Conservation (phyloP, 345 rosid genomes). For the Angophora floribunda region DNA sequence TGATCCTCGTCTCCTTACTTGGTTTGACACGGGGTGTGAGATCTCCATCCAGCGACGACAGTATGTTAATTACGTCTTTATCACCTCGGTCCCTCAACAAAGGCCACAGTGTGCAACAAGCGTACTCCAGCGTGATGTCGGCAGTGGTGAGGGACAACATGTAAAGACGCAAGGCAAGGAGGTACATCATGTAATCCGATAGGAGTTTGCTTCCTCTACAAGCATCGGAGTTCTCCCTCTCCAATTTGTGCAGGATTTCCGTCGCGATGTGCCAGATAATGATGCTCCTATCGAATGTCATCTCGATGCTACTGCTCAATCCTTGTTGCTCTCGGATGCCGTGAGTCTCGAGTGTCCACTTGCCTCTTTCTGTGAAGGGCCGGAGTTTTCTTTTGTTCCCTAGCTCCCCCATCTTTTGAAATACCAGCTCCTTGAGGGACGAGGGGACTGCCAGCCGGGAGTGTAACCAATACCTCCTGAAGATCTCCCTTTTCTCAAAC, state of each 20-base stretch:
- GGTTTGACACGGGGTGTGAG: not conserved
- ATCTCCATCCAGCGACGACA: not conserved
- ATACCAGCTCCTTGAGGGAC: not conserved
- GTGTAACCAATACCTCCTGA: not conserved
- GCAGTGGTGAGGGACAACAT: conserved; percentile 1
- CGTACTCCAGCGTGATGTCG: not conserved
- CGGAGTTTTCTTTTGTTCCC: not conserved
- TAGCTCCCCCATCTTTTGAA: not conserved
- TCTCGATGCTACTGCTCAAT: not conserved
- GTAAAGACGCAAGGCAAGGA: not conserved
- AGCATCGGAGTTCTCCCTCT: not conserved
- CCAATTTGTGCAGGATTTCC: not conserved
- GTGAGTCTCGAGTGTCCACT: not conserved
- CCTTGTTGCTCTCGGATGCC: not conserved
- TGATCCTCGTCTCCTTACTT: not conserved
- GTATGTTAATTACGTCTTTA: not conserved
- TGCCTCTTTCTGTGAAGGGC: not conserved
- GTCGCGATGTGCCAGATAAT: conserved; percentile 6
- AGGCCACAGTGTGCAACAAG: not conserved
- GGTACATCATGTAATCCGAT: not conserved
- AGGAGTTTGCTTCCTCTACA: not conserved
- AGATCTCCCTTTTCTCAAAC: not conserved
- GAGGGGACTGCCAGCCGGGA: not conserved
- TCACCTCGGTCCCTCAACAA: not conserved
- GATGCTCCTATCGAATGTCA: conserved; percentile 1